phyloP scores from a whole-genome alignment of 495 filamentous ascomycete species.

The Bombardia bombarda region DNA sequence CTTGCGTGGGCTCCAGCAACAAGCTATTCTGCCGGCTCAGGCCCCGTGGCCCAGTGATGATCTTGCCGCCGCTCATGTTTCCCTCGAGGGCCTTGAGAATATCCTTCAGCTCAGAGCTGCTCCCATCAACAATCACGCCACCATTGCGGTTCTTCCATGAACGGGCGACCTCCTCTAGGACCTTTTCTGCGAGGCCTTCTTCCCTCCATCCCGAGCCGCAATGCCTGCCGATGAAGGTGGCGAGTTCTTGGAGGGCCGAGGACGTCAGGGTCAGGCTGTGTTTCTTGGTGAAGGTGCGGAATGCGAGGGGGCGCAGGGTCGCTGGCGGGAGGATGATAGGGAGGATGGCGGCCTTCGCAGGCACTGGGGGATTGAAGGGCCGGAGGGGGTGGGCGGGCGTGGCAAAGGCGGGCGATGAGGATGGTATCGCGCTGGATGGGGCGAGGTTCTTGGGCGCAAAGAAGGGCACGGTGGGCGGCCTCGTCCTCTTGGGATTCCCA shows the following conservation, averaged over 20 bases:
- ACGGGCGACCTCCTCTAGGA: constrained; percentile 84
- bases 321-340: constrained; percentile 82
- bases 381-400: constrained; percentile 70
- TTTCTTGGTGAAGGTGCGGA: constrained; percentile 95
- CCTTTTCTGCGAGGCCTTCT: constrained; percentile 84
- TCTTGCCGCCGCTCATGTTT: constrained; percentile 73
- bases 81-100: constrained; percentile 78
- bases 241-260: constrained; percentile 72
- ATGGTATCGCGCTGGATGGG: constrained; percentile 53
- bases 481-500: constrained; percentile 15
- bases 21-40: constrained; percentile 56
- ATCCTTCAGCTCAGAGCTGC: constrained; percentile 63
- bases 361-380: constrained; percentile 41
- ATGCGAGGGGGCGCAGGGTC: constrained; percentile 82
- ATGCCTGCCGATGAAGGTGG: constrained; percentile 81
- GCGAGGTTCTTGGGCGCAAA: constrained; percentile 30
- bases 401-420: constrained; percentile 82
- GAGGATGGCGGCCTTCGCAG: constrained; percentile 66
- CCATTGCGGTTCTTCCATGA: constrained; percentile 80
- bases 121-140: constrained; percentile 82
- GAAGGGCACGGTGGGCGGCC: constrained; percentile 26
- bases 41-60: constrained; percentile 36
- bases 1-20: constrained; percentile 28
- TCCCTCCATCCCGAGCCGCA: constrained; percentile 96
- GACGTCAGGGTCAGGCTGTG: constrained; percentile 92